Conservation (phyloP, 192 early-diverging fungal genomes). For the Cladochytrium replicatum region DNA sequence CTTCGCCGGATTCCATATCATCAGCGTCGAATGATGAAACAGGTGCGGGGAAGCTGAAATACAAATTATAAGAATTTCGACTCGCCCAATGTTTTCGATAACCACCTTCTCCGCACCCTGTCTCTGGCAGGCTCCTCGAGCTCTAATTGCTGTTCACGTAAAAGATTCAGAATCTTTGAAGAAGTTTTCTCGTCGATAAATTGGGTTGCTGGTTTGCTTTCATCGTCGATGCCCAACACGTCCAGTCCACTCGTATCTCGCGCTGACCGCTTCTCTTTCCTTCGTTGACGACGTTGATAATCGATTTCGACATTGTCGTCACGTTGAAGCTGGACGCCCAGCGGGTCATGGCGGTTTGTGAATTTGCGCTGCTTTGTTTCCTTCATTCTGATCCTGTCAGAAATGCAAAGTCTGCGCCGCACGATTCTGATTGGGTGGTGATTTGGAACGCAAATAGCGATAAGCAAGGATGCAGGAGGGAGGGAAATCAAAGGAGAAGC, state of each 20-base stretch:
- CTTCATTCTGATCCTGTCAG: conserved; percentile 13
- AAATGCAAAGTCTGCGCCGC: conserved; percentile 3
- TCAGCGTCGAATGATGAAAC: conserved; percentile 34
- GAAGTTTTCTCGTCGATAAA: conserved; percentile 83
- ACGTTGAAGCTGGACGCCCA: conserved; percentile 63
- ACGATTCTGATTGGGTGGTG: too few relatives aligned
- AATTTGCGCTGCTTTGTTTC: conserved; percentile 7
- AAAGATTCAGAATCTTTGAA: conserved; percentile 77
- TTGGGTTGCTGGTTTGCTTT: neutral
- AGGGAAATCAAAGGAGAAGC: conserved; percentile 5
- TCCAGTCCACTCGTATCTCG: too few relatives aligned
- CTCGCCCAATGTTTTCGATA: neutral
- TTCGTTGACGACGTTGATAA: conserved; percentile 31
- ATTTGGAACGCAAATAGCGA: too few relatives aligned
- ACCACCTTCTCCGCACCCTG: neutral
- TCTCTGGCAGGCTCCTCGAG: conserved; percentile 35
- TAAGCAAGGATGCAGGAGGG: too few relatives aligned
- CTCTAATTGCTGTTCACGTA: conserved; percentile 86
- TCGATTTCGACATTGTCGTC: conserved; percentile 47
- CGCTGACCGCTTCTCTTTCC: conserved; percentile 44
- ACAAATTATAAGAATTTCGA: neutral
- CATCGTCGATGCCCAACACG: too few relatives aligned
- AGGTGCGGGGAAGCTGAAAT: neutral
- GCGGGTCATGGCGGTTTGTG: conserved; percentile 67
- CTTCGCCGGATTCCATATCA: conserved; percentile 55